Conservation (phyloP, 1,139 yeast species). For the Geotrichum carabidarum region DNA sequence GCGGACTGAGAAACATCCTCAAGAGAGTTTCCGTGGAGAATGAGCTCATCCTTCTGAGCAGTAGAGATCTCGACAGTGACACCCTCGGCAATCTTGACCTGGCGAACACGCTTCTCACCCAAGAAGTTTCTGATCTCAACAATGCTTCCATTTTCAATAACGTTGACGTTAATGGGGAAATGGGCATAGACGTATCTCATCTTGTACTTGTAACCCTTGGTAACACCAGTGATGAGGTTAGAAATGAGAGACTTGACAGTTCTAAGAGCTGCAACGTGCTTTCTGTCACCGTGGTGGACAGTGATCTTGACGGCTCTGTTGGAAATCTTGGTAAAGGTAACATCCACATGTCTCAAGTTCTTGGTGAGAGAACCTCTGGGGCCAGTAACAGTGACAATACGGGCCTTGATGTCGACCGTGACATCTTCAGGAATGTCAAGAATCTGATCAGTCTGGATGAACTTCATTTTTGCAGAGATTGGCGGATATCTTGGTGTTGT, state of each 20-base stretch:
- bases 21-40: constrained; percentile 90
- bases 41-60: constrained; percentile 89
- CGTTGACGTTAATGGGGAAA: constrained; percentile 99
- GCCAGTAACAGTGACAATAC: constrained; percentile 86
- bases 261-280: constrained; percentile 99
- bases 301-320: constrained; percentile 74
- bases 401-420: constrained; percentile 84
- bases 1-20: constrained; percentile 98
- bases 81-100: constrained; percentile 80
- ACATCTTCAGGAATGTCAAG: constrained; percentile 95
- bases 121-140: constrained; percentile 98
- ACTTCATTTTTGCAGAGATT: constrained; percentile 56
- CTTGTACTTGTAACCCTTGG: constrained; percentile 99
- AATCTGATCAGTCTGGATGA: constrained; percentile 89
- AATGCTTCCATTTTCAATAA: constrained; percentile 65
- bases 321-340: constrained; percentile 76
- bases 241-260: constrained; percentile 92
- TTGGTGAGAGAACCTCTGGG: constrained; percentile 96
- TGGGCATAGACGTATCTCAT: constrained; percentile 99
- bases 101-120: constrained; percentile 97
- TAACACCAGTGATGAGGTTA: constrained; percentile 97
- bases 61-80: constrained; percentile 83
- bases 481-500: background rate
- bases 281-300: constrained; percentile 99
- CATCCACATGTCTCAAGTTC: constrained; percentile 92